Base-by-base conservation (phyloP, 2,329 filamentous ascomycete species). In the Aaosphaeria arxii region DNA sequence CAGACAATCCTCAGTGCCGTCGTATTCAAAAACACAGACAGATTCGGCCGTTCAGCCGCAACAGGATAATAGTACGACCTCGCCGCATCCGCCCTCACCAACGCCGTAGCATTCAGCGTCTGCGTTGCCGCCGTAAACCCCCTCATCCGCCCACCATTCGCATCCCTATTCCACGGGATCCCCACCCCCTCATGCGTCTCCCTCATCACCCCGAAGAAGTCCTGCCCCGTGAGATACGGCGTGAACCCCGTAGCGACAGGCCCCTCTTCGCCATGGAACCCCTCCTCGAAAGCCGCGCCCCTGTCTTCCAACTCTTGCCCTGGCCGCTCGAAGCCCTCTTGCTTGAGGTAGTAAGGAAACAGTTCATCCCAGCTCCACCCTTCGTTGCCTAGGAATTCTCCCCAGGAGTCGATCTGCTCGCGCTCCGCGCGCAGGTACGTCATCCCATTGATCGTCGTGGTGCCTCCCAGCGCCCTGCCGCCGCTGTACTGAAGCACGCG, bases 1-100 rank as follows among this genome's bases (percentile, higher is more conserved):
- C 72, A 77, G 5, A 72, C 48, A 11, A 78, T 62, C 30, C 62
- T 63, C 39, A 71, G 71, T 1, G 69, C 76, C 2, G 63, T 63
- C 0, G 74, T 73, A 50, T 76, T 74, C 13, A 71, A 52, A 30
- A 76, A 68, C 1, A 77, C 56, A 3, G 74, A 55, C 1, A 78
- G 59, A 51, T 79, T 79, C 2, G 59, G 42, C 40, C 76, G 62
- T 40, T 53, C 44, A 13, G 63, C 49, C n/a, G 52, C 61, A 47
- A 73, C 57, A 1, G 76, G 74, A 45, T 66, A 75, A 53, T 77
- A 78, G 52, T 76, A 79, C 4, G 75, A 73, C 11, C 74, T 63
- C 4, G 73, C 76, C 33, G 77, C 73, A 59, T 79, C 75, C 47
- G 73, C 69, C 7, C 76, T 69, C 7, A 73, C 61, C 50, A 71